These are phyloP conservation scores for Trichosporon sp. DNA, from an alignment of 1,284 basidiomycete genomes.

Conservation along the genomic window DNA sequence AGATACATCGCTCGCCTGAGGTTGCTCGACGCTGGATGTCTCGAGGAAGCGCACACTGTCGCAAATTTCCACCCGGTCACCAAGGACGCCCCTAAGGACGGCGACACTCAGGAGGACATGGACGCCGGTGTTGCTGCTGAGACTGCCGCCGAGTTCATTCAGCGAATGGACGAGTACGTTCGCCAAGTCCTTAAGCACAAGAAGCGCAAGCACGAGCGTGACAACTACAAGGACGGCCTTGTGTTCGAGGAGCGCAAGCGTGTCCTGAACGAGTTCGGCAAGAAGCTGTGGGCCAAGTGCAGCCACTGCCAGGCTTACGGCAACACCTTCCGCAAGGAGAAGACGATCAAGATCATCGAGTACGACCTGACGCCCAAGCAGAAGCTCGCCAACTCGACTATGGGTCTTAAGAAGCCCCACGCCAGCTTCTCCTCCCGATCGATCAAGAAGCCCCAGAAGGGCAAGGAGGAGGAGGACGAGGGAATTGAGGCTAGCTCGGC, in stretches of 20 bases:
- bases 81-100: slow-evolving; percentile 44
- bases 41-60: slow-evolving; percentile 73
- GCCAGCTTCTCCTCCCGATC: slow-evolving; percentile 41
- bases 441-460: slow-evolving; percentile 52
- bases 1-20: slow-evolving; percentile 82
- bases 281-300: slow-evolving; percentile 69
- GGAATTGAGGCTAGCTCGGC: slow-evolving; percentile 39
- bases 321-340: slow-evolving; percentile 75
- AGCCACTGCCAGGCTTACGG: slow-evolving; percentile 75
- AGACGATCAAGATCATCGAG: slow-evolving; percentile 90
- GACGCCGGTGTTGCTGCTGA: slow-evolving; percentile 46
- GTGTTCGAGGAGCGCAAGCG: slow-evolving; percentile 85
- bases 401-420: slow-evolving; percentile 47
- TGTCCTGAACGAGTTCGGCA: slow-evolving; percentile 69
- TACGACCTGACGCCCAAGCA: slow-evolving; percentile 80
- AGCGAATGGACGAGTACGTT: slow-evolving; percentile 70
- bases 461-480: slow-evolving; percentile 37
- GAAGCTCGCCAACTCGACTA: slow-evolving; percentile 60
- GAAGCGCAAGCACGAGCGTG: slow-evolving; percentile 58
- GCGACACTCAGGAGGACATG: slow-evolving; percentile 50
- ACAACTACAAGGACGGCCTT: slow-evolving; percentile 81
- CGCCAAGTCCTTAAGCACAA: slow-evolving; percentile 60
- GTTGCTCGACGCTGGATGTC: slow-evolving; percentile 83
- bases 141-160: slow-evolving; percentile 62
- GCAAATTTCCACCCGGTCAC: slow-evolving; percentile 57